Conservation (phyloP, 2,329 filamentous ascomycete species). For the Nemania bipapillata region DNA sequence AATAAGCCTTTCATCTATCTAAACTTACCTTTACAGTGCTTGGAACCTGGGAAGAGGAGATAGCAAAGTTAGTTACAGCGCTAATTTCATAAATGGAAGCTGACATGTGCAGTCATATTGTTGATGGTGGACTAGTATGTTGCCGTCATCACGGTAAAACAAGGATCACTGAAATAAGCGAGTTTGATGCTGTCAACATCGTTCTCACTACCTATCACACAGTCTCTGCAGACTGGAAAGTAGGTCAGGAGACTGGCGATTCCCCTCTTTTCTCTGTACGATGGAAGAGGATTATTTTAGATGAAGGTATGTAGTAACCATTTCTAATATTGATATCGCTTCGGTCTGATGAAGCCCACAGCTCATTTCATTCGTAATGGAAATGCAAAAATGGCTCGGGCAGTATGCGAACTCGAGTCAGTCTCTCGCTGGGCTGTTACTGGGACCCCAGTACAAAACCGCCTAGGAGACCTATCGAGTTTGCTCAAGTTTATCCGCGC, state of each 20-base stretch:
- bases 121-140: background rate
- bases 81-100: background rate
- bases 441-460: conserved; percentile 62
- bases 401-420: conserved; percentile 39
- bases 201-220: background rate
- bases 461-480: conserved; percentile 55
- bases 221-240: background rate
- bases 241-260: background rate
- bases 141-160: background rate
- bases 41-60: conserved; percentile 53
- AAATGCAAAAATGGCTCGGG: conserved; percentile 48
- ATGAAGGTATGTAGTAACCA: background rate
- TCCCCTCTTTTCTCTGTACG: background rate
- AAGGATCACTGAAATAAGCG: background rate
- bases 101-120: background rate
- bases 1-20: too few relatives aligned
- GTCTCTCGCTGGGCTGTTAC: conserved; percentile 59
- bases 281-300: background rate
- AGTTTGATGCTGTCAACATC: background rate
- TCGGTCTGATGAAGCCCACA: conserved; percentile 31
- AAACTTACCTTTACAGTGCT: conserved; percentile 39
- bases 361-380: conserved; percentile 56
- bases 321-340: background rate
- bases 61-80: background rate
- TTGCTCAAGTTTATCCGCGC: conserved; percentile 58